Conservation (phyloP, 2,329 filamentous ascomycete species). For the Ophiostoma sp. region DNA sequence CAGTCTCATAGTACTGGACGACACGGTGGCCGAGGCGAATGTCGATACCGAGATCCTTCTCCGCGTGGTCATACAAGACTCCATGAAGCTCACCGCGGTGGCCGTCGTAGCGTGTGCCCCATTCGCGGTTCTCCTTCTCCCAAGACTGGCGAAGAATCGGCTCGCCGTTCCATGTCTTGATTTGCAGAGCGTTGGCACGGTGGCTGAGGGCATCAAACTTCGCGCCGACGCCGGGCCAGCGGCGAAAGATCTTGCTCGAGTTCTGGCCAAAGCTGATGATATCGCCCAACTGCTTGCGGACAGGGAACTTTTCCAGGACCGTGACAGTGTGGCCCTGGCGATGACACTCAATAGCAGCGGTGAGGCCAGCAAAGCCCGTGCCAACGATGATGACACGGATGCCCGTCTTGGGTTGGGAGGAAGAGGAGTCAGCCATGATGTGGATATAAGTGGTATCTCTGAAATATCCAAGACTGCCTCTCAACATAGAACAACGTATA, state of each 20-base stretch:
- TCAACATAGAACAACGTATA: neutral
- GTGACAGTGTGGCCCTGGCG: constrained; percentile 53
- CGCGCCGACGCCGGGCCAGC: constrained; percentile 43
- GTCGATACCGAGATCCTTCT: constrained; percentile 46
- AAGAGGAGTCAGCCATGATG: neutral
- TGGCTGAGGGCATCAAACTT: constrained; percentile 48
- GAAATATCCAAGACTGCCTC: neutral
- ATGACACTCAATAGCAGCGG: constrained; percentile 55
- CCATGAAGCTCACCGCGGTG: constrained; percentile 50
- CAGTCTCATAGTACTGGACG: constrained; percentile 47
- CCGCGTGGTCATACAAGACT: constrained; percentile 46
- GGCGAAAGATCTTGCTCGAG: constrained; percentile 51
- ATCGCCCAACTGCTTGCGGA: constrained; percentile 55
- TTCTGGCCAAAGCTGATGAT: constrained; percentile 60
- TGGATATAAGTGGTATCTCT: neutral
- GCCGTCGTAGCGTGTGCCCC: constrained; percentile 48
- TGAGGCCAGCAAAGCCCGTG: constrained; percentile 55
- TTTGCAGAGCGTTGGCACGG: constrained; percentile 34
- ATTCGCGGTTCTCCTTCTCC: constrained; percentile 30
- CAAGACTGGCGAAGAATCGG: constrained; percentile 25
- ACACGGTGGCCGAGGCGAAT: constrained; percentile 48
- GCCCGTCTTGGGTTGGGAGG: constrained; percentile 30
- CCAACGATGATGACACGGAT: constrained; percentile 51
- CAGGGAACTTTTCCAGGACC: constrained; percentile 48
- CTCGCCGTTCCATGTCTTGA: constrained; percentile 25